These are phyloP conservation scores for Blastosporella zonata DNA, from an alignment of 1,284 basidiomycete species.

Conservation along the genomic window DNA sequence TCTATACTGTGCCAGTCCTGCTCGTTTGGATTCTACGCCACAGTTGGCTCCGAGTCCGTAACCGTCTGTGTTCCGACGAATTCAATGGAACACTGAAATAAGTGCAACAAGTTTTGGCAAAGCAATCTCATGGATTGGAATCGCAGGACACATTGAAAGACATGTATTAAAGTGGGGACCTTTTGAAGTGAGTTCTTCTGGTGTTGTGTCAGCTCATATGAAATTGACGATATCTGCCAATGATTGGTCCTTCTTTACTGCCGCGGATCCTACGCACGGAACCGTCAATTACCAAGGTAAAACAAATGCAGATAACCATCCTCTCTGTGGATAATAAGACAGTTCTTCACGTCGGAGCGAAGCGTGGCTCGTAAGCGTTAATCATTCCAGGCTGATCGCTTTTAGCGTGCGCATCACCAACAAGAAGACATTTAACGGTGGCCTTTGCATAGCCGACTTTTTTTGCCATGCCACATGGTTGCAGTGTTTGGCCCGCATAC, in stretches of 20 bases:
- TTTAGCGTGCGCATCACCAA: conserved; percentile 70
- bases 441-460: conserved; percentile 81
- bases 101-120: too few relatives aligned
- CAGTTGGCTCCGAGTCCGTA: too few relatives aligned
- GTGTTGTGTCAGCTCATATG: too few relatives aligned
- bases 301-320: conserved; percentile 49
- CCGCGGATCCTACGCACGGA: conserved; percentile 64
- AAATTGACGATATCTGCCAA: conserved; percentile 30
- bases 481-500: conserved; percentile 81
- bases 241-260: conserved; percentile 61
- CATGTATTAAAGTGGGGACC: conserved; percentile 6
- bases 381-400: neutral
- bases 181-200: conserved; percentile 9
- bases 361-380: conserved; percentile 60
- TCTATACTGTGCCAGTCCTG: too few relatives aligned
- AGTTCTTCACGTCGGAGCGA: conserved; percentile 45
- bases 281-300: conserved; percentile 52
- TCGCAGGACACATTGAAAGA: too few relatives aligned
- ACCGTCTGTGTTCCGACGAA: too few relatives aligned
- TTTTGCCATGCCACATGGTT: conserved; percentile 75
- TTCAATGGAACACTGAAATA: too few relatives aligned
- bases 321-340: conserved; percentile 63
- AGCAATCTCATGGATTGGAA: too few relatives aligned
- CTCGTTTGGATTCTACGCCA: too few relatives aligned
- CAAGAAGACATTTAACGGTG: conserved; percentile 62